Evolutionary conservation across 164 flowering plant species (phyloP), one percentile per base, ranked within the genome.

Genomic region (Tetrastigma voinierianum): DNA sequence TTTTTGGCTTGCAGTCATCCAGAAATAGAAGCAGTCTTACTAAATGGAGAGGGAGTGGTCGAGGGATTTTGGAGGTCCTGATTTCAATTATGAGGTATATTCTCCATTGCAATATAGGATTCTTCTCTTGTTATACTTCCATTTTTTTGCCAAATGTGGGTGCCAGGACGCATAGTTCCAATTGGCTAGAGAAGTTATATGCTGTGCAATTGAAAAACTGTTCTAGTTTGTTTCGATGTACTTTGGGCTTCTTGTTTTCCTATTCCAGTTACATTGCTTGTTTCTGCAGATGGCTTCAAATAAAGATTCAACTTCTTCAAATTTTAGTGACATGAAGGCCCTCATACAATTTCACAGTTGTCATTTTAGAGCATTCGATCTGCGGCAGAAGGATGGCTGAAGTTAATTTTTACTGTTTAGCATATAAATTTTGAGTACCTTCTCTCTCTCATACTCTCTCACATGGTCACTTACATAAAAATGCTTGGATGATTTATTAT

Each of bases 361-460:
- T 95, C 65, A 89, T 95, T 81, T 71, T 95, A 67, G 99, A 92
- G 81, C 93, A 95, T 78, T 95, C 99, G 55, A 95, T n/a, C n/a
- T 95, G 99, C 96, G 99, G 32, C 96, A 81, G 65, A 95, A 95
- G 77, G 97, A 95, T 78, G 99, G 99, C 19, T 95, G 99, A 98
- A 98, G 99, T 94, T 64, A 49, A 65, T 56, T 24, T 66, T 70
- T 5, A 23, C 44, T 24, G 13, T 52, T 19, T 59, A n/a, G n/a
- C 46, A 32, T 66, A 32, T 2, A 32, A 4, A 32, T 32, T 32
- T 32, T 32, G 40, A 7, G 3, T 7, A 3, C 6, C 40, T 7
- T 32, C 40, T 32, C 40, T 32, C 40, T 32, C 2, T 32, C 40
- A 3, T 7, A 3, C 40, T 32, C 40, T 32, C 40, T 32, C 40